Conservation (phyloP, 1,284 basidiomycete genomes). For the Porodaedalea pini region DNA sequence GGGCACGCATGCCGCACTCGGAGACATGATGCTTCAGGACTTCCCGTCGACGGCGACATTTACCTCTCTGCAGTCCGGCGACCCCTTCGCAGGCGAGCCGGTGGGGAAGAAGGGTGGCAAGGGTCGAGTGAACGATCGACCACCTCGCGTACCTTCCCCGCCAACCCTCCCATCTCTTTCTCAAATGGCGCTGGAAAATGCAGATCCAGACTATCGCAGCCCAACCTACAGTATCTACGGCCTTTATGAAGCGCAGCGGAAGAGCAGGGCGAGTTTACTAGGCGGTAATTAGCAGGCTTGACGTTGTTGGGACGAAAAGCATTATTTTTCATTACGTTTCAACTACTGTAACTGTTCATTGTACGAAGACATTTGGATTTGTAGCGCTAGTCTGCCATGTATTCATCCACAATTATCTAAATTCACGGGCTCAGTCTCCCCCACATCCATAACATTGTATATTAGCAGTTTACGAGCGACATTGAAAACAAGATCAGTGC, state of each 20-base stretch:
- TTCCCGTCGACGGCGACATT: conserved; percentile 35
- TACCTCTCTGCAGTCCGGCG: conserved; percentile 20
- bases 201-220: conserved; percentile 63
- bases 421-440: not conserved
- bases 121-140: conserved; percentile 43
- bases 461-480: not conserved
- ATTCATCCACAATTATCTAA: not conserved
- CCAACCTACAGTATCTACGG: conserved; percentile 80
- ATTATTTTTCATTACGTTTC: not conserved
- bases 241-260: conserved; percentile 62
- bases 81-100: conserved; percentile 15
- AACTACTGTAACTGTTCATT: not conserved
- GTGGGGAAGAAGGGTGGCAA: conserved; percentile 20
- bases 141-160: conserved; percentile 74
- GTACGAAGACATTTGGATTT: not conserved
- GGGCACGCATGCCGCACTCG: conserved; percentile 45
- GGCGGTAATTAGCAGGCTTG: not conserved
- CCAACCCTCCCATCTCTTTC: conserved; percentile 68
- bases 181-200: conserved; percentile 69
- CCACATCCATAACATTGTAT: not conserved
- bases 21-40: conserved; percentile 58
- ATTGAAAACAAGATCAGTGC: not conserved
- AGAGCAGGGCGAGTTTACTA: conserved; percentile 35
- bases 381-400: not conserved
- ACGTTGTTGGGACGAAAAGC: not conserved